Percentiles rank a stretch among this genome's conserved stretches.
These are phyloP conservation scores for Kwoniella sp. DNA, from an alignment of 768 basidiomycete species.

Conservation along the genomic window DNA sequence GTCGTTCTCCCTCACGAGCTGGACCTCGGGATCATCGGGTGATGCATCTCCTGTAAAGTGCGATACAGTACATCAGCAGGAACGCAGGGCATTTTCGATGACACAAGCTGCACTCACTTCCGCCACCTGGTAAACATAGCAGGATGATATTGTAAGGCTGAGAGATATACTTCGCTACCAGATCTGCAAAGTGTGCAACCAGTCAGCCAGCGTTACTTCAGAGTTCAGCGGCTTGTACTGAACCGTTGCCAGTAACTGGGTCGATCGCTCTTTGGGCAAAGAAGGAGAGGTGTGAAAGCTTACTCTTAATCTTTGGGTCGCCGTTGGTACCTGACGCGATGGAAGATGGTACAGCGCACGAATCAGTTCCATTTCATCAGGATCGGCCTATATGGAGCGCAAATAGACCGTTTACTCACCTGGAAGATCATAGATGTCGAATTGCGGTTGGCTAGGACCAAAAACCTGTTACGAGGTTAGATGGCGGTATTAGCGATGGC, in stretches of 20 bases:
- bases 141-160: conserved; percentile 26
- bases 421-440: conserved; percentile 38
- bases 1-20: conserved; percentile 22
- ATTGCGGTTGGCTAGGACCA: conserved; percentile 15
- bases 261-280: no score
- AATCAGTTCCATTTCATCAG: no score
- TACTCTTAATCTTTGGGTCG: background rate
- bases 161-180: conserved; percentile 19
- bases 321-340: conserved; percentile 9
- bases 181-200: conserved; percentile 4
- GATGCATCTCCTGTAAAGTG: conserved; percentile 26
- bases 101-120: conserved; percentile 23
- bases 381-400: no score
- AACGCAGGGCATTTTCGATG: no score
- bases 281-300: no score
- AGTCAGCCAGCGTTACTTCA: no score
- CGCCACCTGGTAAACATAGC: conserved; percentile 21
- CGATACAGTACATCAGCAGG: no score
- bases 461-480: conserved; percentile 17
- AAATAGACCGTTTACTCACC: no score
- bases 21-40: conserved; percentile 1
- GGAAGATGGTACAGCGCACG: no score
- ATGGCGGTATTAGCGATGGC: no score
- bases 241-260: no score
- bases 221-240: no score